phyloP scores from a whole-genome alignment of 1,284 basidiomycete species.

The Athelia psychrophila region DNA sequence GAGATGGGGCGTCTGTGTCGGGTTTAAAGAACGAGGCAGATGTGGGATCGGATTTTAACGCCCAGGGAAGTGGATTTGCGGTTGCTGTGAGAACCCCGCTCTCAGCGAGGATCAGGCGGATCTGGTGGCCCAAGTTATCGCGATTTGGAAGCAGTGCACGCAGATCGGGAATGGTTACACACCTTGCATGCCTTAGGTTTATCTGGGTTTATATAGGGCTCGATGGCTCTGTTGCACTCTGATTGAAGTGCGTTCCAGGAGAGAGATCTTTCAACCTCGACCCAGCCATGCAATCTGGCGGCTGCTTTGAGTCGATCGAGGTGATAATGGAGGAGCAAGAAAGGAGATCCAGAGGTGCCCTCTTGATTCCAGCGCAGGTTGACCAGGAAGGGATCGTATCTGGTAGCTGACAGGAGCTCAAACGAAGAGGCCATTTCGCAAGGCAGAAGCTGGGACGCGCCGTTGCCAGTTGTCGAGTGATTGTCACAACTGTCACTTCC shows the following conservation, averaged over 20 bases:
- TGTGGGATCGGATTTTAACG: conserved; percentile 44
- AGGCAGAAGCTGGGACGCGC: too few species aligned
- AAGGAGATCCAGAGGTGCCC: conserved; percentile 43
- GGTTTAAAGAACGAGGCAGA: conserved; percentile 36
- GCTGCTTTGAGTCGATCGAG: conserved; percentile 53
- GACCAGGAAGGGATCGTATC: conserved; percentile 53
- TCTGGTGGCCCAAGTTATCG: conserved; percentile 30
- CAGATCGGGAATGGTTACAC: conserved; percentile 2
- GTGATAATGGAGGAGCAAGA: conserved; percentile 58
- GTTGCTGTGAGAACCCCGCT: conserved; percentile 43
- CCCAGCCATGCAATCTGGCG: conserved; percentile 49
- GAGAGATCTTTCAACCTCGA: conserved; percentile 27
- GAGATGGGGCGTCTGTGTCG: conserved; percentile 18
- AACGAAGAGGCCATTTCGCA: conserved; percentile 15
- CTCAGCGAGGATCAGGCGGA: conserved; percentile 52
- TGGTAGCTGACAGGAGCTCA: conserved; percentile 50
- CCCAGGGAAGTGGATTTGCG: conserved; percentile 30
- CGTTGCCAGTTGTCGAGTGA: too few species aligned
- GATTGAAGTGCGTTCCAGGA: conserved; percentile 35
- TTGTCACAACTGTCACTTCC: too few species aligned
- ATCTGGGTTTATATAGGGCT: conserved; percentile 19
- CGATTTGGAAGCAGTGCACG: not conserved
- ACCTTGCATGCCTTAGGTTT: conserved; percentile 33
- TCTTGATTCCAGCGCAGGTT: conserved; percentile 54
- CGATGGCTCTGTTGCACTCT: conserved; percentile 42